phyloP scores from a whole-genome alignment of 192 early-diverging fungal species.

The Fimicolochytrium jonesii region DNA sequence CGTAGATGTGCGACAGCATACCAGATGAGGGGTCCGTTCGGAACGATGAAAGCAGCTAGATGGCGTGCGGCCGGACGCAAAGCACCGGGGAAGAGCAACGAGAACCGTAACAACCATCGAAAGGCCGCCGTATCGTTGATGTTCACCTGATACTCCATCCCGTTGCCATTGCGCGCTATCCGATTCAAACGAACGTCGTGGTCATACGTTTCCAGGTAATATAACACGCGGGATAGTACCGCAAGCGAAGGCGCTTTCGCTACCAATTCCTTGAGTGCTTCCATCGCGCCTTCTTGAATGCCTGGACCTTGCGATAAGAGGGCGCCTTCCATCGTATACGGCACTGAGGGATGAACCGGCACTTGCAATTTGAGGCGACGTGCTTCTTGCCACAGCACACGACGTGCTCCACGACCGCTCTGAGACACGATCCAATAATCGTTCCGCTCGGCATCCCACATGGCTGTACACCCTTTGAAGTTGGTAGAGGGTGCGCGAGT shows the following conservation, averaged over 20 bases:
- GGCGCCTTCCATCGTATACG: background rate
- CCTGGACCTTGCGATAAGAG: background rate
- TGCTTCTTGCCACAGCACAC: background rate
- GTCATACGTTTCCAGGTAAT: background rate
- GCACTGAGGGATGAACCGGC: background rate
- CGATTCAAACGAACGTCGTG: background rate
- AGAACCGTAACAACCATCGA: background rate
- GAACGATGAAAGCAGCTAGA: background rate
- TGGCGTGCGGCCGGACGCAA: background rate
- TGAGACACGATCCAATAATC: background rate
- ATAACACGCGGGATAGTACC: background rate
- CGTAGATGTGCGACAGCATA: background rate
- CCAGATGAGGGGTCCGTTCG: background rate
- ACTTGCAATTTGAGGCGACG: background rate
- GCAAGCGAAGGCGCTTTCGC: background rate
- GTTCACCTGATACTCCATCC: background rate
- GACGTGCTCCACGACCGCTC: background rate
- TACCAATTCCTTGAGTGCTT: background rate
- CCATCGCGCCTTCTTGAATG: background rate
- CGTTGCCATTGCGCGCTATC: background rate
- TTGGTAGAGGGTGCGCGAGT: too few species aligned
- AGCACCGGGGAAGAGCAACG: background rate
- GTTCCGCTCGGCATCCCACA: background rate
- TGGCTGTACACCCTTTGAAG: background rate
- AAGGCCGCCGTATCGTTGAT: background rate